Base-by-base conservation (phyloP, 176 grass and related monocot genomes). In the Otatea glauca region DNA sequence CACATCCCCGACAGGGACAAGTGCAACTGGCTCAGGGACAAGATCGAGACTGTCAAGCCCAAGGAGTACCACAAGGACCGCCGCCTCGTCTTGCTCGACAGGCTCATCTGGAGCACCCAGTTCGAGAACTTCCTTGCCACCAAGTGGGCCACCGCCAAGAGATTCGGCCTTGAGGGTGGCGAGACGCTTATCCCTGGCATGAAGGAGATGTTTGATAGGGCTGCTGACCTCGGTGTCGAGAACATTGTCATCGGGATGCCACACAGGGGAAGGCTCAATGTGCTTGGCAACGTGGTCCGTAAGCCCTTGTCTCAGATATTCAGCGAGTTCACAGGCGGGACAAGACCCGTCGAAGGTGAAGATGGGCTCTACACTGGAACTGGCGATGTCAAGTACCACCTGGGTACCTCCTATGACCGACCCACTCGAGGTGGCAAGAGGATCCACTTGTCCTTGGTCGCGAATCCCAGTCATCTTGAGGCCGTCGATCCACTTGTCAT, bases 181-280 rank as follows among this genome's bases (percentile, higher is more conserved):
- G 95, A 98, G 84, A 98, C 95, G 3, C 87, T 98, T 16, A 98
- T 98, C 62, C 95, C 95, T 4, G 95, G 95, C 9, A 98, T 98
- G 95, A 98, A 98, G 62, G 95, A 98, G 85, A 94, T 98, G 92
- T 98, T 98, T 0, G 95, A 98, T 15, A 87, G 92, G 76, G 84
- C 95, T 0, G 92, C 95, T 9, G 92, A 95, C 59, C 27, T 90
- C 4, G 95, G 95, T 0, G 92, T 98, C 0, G 91, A 98, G 87
- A 95, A 65, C 82, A 98, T 98, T 51, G 96, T 98, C 68, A 95
- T 98, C 38, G 96, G 96, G 34, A 98, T 98, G 96, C 91, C 96
- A 23, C 96, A 98, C 81, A 93, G 96, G 78, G 96, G 96, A 18
- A 95, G 96, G 85, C 79, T 98, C 48, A 98, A 98, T 88, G 96